These are phyloP conservation scores for Paramarasmius palmivorus DNA, from an alignment of 1,284 basidiomycete species.

Conservation along the genomic window DNA sequence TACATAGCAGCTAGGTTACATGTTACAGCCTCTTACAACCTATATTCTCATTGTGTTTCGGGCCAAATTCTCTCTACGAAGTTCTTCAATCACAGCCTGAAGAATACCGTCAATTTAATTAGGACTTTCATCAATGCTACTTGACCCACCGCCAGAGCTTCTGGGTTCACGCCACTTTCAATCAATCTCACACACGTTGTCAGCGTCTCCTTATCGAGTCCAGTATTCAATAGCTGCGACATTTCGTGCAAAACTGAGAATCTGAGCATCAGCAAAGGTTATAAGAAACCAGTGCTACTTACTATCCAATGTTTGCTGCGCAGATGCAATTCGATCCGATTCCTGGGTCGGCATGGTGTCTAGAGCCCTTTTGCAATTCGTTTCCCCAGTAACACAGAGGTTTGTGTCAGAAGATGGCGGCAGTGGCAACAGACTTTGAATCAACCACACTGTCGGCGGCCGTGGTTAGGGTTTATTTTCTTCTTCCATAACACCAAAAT, in stretches of 20 bases:
- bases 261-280: neutral
- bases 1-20: too few species aligned
- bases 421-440: constrained; percentile 25
- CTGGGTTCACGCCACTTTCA: constrained; percentile 83
- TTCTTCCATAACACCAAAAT: constrained; percentile 22
- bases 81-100: constrained; percentile 76
- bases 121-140: constrained; percentile 17
- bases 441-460: too few species aligned
- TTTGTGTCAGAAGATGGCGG: constrained; percentile 19
- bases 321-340: constrained; percentile 66
- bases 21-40: too few species aligned
- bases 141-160: constrained; percentile 74
- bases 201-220: constrained; percentile 80
- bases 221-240: constrained; percentile 80
- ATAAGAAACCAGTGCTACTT: constrained; percentile 28
- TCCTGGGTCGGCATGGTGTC: constrained; percentile 53
- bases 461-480: too few species aligned
- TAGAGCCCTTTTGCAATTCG: neutral
- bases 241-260: constrained; percentile 76
- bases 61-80: constrained; percentile 60
- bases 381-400: neutral
- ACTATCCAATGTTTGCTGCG: constrained; percentile 82
- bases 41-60: constrained; percentile 22
- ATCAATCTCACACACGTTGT: constrained; percentile 83
- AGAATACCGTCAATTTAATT: constrained; percentile 5